phyloP scores from a whole-genome alignment of 306 rosid genomes.

The Dalbergia cochinchinensis region DNA sequence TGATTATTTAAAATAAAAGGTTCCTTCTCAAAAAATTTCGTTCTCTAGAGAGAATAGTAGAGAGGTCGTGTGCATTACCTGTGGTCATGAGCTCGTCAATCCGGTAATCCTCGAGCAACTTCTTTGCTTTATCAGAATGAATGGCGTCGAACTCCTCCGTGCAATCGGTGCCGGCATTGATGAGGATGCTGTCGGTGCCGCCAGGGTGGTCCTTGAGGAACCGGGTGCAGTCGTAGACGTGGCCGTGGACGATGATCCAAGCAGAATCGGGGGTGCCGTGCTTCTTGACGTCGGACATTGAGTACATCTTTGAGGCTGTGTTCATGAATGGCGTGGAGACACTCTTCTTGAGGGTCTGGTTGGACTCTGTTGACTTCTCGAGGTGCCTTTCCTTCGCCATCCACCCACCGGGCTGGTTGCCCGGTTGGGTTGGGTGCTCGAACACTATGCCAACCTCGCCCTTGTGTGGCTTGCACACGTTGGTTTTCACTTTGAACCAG shows the following conservation, averaged over 20 bases:
- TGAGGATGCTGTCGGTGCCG: constrained; percentile 86
- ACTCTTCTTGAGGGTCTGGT: constrained; percentile 65
- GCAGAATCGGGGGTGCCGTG: constrained; percentile 64
- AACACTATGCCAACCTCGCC: constrained; percentile 86
- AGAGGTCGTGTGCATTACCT: not conserved
- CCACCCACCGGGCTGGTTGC: constrained; percentile 94
- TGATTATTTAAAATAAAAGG: no score
- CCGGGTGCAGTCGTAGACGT: constrained; percentile 81
- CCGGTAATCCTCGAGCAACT: constrained; percentile 69
- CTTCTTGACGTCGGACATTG: constrained; percentile 69
- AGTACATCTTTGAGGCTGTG: constrained; percentile 60
- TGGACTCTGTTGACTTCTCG: constrained; percentile 58
- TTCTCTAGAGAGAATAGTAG: not conserved
- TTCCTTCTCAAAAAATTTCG: no score
- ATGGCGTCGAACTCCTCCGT: constrained; percentile 94
- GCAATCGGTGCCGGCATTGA: constrained; percentile 90
- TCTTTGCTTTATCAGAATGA: constrained; percentile 90
- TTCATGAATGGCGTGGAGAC: constrained; percentile 86
- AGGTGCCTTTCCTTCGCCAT: constrained; percentile 76
- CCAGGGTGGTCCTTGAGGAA: constrained; percentile 92
- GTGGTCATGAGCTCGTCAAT: constrained; percentile 76
- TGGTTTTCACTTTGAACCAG: constrained; percentile 84
- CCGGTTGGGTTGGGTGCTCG: constrained; percentile 89
- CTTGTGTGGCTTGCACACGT: constrained; percentile 73
- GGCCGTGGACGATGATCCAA: constrained; percentile 87